These are phyloP conservation scores for Paramecium sexaurelia DNA, from an alignment of 73 alveolate species.

Conservation along the genomic window DNA sequence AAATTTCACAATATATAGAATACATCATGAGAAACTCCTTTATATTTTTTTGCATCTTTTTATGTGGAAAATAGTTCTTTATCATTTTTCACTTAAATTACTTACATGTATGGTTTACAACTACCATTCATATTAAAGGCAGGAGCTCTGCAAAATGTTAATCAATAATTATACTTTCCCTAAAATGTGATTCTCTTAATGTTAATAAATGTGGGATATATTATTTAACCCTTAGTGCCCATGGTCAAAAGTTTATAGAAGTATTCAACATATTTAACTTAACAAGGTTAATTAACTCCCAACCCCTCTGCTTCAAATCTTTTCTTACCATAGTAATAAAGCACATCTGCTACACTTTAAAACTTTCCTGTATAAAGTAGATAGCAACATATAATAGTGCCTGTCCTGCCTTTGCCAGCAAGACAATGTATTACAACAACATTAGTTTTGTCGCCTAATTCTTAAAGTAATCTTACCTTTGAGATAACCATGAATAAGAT, in stretches of 20 bases:
- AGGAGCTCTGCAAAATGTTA: slow-evolving; percentile 59
- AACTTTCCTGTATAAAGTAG: slow-evolving; percentile 75
- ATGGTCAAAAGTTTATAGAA: slow-evolving; percentile 55
- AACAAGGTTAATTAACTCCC: slow-evolving; percentile 82
- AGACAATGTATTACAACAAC: slow-evolving; percentile 80
- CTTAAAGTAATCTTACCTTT: not conserved
- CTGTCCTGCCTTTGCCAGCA: slow-evolving; percentile 91
- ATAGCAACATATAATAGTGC: slow-evolving; percentile 80
- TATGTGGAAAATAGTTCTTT: slow-evolving; percentile 65
- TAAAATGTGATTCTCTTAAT: slow-evolving; percentile 57
- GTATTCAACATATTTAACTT: slow-evolving; percentile 75
- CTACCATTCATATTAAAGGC: slow-evolving; percentile 70
- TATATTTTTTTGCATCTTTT: slow-evolving; percentile 3
- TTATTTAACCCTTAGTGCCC: not conserved
- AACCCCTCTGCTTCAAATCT: slow-evolving; percentile 70
- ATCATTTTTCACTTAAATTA: slow-evolving; percentile 71
- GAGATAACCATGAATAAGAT: slow-evolving; percentile 74
- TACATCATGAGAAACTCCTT: slow-evolving; percentile 16
- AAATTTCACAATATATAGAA: not conserved
- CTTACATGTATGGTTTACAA: slow-evolving; percentile 73
- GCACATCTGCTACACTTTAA: slow-evolving; percentile 73
- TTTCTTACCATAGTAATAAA: slow-evolving; percentile 76
- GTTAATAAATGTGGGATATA: slow-evolving; percentile 28
- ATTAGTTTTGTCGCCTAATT: not conserved
- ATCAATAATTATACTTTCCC: slow-evolving; percentile 21